Base-by-base conservation (phyloP, 176 grass and related monocot genomes). In the Lolium multiflorum region DNA sequence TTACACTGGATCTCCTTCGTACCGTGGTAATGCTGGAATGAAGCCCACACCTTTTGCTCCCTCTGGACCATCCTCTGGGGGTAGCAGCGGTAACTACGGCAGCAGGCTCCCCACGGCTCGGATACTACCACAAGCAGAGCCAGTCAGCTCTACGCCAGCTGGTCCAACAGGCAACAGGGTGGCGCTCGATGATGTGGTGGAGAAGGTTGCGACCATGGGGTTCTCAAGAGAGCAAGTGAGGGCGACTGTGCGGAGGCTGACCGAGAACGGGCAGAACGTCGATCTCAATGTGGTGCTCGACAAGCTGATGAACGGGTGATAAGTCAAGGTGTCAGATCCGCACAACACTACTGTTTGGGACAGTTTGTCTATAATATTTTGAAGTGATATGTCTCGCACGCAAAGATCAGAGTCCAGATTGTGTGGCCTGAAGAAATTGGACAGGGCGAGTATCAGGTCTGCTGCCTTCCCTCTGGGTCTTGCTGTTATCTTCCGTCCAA, bases 211-310 rank as follows among this genome's bases (percentile, higher is more conserved):
- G 0, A 97, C 86, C 7, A 99, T 99, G 97, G 97, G 97, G 6
- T 99, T 99, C 80, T 99, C 94, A 64, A 99, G 89, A 46, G 97
- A 97, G 66, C 97, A 99, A 38, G 97, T 94, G 15, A 93, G 97
- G 78, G 94, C 94, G 17, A 90, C 97, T 1, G 94, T 97, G 59
- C 87, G 94, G 89, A 97, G 90, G 90, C 13, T 97, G 82, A 99
- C 94, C 0, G 92, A 99, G 82, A 97, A 99, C 2, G 97, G 97
- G n/a, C 94, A 94, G 92, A 94, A 92, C 1, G 97, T 99, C 8
- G 97, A 99, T 85, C 92, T 99, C 62, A 99, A 99, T 31, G 84
- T 93, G 71, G 97, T 97, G 25, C 92, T 99, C 1, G 97, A 99
- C 76, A 97, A 90, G 87, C 81, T 97, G 76, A 99, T 94, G 97